Evolutionary conservation across 495 filamentous ascomycete genomes (phyloP).

Genomic region (Alectoria sarmentosa): DNA sequence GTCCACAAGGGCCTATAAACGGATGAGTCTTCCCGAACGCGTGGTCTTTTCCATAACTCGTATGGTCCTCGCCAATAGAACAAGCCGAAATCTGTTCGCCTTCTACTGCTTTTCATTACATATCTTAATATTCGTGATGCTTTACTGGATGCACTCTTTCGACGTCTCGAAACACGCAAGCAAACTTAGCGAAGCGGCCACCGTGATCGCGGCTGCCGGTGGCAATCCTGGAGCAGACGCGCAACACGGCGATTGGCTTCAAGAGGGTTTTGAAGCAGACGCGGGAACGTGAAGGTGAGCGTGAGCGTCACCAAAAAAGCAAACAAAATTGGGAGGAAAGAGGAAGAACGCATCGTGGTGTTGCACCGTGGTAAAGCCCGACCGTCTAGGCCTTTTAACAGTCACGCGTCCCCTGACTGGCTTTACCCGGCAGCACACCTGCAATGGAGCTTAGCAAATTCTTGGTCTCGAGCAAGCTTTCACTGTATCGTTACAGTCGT

Average conservation of each 20-base stretch:
- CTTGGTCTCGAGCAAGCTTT: background rate
- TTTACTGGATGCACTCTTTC: slow-evolving; percentile 73
- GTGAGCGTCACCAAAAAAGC: too few relatives aligned
- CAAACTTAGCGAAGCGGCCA: slow-evolving; percentile 35
- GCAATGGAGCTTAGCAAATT: background rate
- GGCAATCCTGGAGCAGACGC: slow-evolving; percentile 35
- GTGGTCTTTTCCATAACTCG: slow-evolving; percentile 85
- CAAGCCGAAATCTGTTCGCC: slow-evolving; percentile 92
- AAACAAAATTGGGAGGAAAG: background rate
- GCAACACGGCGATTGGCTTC: slow-evolving; percentile 53
- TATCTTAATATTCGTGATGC: slow-evolving; percentile 72
- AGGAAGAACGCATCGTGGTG: background rate
- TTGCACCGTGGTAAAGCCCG: background rate
- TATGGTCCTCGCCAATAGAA: slow-evolving; percentile 82
- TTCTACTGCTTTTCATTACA: slow-evolving; percentile 86
- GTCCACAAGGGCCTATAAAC: slow-evolving; percentile 83
- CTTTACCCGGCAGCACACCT: background rate
- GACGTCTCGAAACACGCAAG: slow-evolving; percentile 51
- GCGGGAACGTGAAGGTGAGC: slow-evolving; percentile 9
- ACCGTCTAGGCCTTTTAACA: too few relatives aligned
- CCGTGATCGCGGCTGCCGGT: slow-evolving; percentile 37
- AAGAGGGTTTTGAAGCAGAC: slow-evolving; percentile 44
- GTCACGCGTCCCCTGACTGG: background rate
- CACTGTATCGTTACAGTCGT: background rate
- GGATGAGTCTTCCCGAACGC: slow-evolving; percentile 88